Evolutionary conservation across 768 basidiomycete species (phyloP), one percentile per base, ranked within the genome.

Genomic region (Symmetrospora coprosmae): DNA sequence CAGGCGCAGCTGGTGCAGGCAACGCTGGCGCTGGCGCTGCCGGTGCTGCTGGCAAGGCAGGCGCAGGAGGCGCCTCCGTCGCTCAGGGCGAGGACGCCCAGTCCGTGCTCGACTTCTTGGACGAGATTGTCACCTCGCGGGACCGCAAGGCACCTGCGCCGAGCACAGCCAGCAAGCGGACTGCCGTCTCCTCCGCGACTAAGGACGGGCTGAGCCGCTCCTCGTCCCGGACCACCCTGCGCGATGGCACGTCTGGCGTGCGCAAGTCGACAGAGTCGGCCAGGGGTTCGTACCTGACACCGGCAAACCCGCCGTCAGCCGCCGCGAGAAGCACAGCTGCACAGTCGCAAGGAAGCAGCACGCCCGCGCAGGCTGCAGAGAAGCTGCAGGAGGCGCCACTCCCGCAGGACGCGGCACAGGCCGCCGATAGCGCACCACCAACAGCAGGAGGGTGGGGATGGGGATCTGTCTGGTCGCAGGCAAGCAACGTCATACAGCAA

Each of bases 101-200:
- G 50, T 56, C 58, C 23, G 68, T 67, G 25, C 67, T 70, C 45
- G 69, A 68, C 61, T 70, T 69, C 23, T 50, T 70, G 50, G 68
- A 70, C 61, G 68, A 69, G 37, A 66, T 69, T 31, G 48, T 43
- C 28, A 28, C 56, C 7, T 39, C 37, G 11, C 35, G 61, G n/a
- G 14, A 47, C 46, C 46, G 25, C 14, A 43, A 58, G 28, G 33
- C 23, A 58, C 27, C 45, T n/a, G 33, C 25, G 11, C 4, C 51
- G 5, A 35, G 39, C n/a, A 31, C 38, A 33, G 37, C 34, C 33
- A 43, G 55, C 28, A 39, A 30, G 40, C 39, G 38, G 48, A 30
- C 27, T 13, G 17, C 30, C 23, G 28, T 9, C 9, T 11, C 38
- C 13, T 13, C 60, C 7, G 28, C 60, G 19, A 39, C 13, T 41